These are phyloP conservation scores for Lactifluus volemus DNA, from an alignment of 768 basidiomycete genomes.

Conservation along the genomic window DNA sequence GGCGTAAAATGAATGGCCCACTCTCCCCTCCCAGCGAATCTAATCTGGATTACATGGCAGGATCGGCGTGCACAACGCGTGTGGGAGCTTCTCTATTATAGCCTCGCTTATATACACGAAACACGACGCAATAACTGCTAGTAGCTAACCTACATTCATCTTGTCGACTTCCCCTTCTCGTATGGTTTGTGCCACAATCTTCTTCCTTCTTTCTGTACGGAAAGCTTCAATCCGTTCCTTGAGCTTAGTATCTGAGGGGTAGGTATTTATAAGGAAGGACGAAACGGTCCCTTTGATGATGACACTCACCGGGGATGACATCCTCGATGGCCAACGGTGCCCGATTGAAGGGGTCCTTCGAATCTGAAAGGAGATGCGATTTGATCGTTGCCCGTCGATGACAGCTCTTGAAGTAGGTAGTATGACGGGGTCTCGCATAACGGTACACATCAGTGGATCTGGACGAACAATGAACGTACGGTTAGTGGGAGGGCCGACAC, in stretches of 20 bases:
- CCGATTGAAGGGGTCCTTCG: slow-evolving; percentile 94
- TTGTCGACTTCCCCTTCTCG: slow-evolving; percentile 17
- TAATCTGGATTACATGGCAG: background rate
- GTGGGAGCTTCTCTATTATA: background rate
- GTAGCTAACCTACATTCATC: slow-evolving; percentile 16
- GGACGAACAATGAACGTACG: slow-evolving; percentile 9
- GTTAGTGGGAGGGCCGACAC: slow-evolving; percentile 6
- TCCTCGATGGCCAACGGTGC: slow-evolving; percentile 72
- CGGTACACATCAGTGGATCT: slow-evolving; percentile 86
- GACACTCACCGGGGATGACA: slow-evolving; percentile 57
- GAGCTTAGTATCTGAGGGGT: slow-evolving; percentile 49
- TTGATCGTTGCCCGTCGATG: slow-evolving; percentile 90
- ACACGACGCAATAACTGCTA: background rate
- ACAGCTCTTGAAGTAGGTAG: slow-evolving; percentile 74
- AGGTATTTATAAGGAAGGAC: background rate
- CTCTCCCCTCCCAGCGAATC: background rate
- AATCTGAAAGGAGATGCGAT: slow-evolving; percentile 84
- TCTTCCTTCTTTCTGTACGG: slow-evolving; percentile 46
- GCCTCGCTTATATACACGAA: background rate
- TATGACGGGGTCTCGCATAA: slow-evolving; percentile 94
- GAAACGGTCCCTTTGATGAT: background rate
- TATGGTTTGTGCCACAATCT: slow-evolving; percentile 16
- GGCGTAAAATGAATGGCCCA: background rate
- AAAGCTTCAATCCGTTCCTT: slow-evolving; percentile 70
- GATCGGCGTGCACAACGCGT: background rate